phyloP scores from a whole-genome alignment of 768 basidiomycete genomes.

The Pleurotus salmoneostramineus region DNA sequence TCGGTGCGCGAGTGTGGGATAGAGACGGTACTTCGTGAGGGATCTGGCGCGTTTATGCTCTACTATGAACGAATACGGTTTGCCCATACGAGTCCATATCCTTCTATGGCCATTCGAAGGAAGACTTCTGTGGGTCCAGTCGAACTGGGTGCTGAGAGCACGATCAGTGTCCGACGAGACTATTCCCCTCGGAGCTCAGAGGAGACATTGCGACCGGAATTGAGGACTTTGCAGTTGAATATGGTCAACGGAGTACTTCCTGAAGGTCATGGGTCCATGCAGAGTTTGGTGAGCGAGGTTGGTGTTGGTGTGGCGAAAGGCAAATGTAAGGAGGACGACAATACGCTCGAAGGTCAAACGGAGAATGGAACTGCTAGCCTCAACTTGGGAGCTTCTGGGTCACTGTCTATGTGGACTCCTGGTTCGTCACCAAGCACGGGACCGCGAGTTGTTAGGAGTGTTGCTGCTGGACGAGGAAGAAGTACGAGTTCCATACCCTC shows the following conservation, averaged over 20 bases:
- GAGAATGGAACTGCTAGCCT: slow-evolving; percentile 11
- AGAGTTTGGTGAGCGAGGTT: slow-evolving; percentile 37
- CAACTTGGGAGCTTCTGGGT: slow-evolving; percentile 4
- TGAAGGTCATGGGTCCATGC: slow-evolving; percentile 32
- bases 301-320: slow-evolving; percentile 8
- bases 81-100: slow-evolving; percentile 8
- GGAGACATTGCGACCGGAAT: slow-evolving; percentile 60
- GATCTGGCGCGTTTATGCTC: slow-evolving; percentile 82
- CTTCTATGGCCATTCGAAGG: slow-evolving; percentile 7
- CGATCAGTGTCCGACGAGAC: background rate
- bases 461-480: slow-evolving; percentile 42
- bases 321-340: slow-evolving; percentile 7
- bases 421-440: slow-evolving; percentile 21
- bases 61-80: slow-evolving; percentile 75
- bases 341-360: background rate
- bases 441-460: slow-evolving; percentile 53
- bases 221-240: slow-evolving; percentile 38
- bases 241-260: slow-evolving; percentile 8
- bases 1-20: slow-evolving; percentile 73
- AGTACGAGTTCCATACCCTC: slow-evolving; percentile 23
- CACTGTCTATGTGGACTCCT: slow-evolving; percentile 7
- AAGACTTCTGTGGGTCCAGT: slow-evolving; percentile 12
- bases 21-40: slow-evolving; percentile 70
- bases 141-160: slow-evolving; percentile 13
- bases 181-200: slow-evolving; percentile 44